phyloP scores from a whole-genome alignment of 768 basidiomycete species.

The Pleurotus ostreatus region DNA sequence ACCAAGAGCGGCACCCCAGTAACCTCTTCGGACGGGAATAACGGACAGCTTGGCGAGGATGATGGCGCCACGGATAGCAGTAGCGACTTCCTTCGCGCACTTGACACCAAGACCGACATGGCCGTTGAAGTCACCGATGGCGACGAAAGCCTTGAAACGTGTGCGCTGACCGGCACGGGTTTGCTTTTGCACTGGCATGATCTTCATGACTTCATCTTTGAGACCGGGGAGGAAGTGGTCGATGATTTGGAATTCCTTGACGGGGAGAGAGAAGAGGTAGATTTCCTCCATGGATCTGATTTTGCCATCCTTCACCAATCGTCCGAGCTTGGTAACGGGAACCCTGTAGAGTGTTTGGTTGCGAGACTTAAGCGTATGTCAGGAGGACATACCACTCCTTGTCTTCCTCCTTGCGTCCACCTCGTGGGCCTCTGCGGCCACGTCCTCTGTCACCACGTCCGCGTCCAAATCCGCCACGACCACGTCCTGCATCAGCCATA shows the following conservation, averaged over 20 bases:
- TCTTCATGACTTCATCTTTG: conserved; percentile 99
- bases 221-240: conserved; percentile 99
- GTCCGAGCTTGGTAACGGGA: conserved; percentile 98
- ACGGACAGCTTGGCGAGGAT: conserved; percentile 97
- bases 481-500: conserved; percentile 81
- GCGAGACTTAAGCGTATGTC: too few relatives aligned
- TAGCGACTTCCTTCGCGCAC: conserved; percentile 99
- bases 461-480: conserved; percentile 76
- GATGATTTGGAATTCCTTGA: conserved; percentile 99
- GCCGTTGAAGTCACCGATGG: conserved; percentile 97
- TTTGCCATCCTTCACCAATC: conserved; percentile 98
- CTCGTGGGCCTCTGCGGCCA: conserved; percentile 86
- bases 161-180: conserved; percentile 99
- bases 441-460: conserved; percentile 91
- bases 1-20: conserved; percentile 99
- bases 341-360: conserved; percentile 49
- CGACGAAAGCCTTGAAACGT: conserved; percentile 99
- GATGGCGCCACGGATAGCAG: conserved; percentile 99
- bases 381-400: conserved; percentile 84
- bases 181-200: conserved; percentile 99
- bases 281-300: conserved; percentile 99
- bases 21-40: conserved; percentile 96
- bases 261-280: conserved; percentile 99
- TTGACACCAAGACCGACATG: conserved; percentile 99
- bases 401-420: conserved; percentile 98